A percentile compares a stretch with the other conserved stretches of the same genome.
These are phyloP conservation scores for Candida koratica DNA, from an alignment of 805 yeast genomes.

Conservation along the genomic window DNA sequence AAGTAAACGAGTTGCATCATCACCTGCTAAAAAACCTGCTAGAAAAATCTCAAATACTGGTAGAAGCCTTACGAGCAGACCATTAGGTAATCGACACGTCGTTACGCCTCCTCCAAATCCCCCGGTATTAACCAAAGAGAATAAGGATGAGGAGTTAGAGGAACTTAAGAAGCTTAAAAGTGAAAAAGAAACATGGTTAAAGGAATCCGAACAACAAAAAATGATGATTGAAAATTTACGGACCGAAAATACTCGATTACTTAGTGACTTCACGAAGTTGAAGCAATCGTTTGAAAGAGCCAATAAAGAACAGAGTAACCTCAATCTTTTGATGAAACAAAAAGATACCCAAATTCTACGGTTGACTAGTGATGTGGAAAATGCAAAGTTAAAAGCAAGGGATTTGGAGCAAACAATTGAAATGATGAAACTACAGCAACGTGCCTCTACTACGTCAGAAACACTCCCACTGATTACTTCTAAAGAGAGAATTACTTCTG, in stretches of 20 bases:
- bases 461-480: background rate
- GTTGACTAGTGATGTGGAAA: slow-evolving; percentile 58
- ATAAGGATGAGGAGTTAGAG: slow-evolving; percentile 28
- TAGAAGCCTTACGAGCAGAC: slow-evolving; percentile 43
- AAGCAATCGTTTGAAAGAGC: slow-evolving; percentile 36
- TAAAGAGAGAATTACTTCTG: slow-evolving; percentile 23
- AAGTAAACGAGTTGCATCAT: slow-evolving; percentile 64
- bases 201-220: slow-evolving; percentile 15
- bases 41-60: slow-evolving; percentile 26
- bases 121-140: slow-evolving; percentile 10
- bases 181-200: slow-evolving; percentile 50
- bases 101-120: slow-evolving; percentile 4
- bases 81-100: slow-evolving; percentile 24
- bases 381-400: slow-evolving; percentile 46
- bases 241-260: slow-evolving; percentile 22
- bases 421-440: slow-evolving; percentile 26
- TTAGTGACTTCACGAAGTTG: slow-evolving; percentile 23
- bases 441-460: slow-evolving; percentile 4
- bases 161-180: slow-evolving; percentile 50
- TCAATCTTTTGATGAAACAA: slow-evolving; percentile 52
- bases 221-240: slow-evolving; percentile 21
- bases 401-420: slow-evolving; percentile 49
- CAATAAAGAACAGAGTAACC: slow-evolving; percentile 49
- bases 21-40: slow-evolving; percentile 55
- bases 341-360: slow-evolving; percentile 67